Conservation (phyloP, 2,329 filamentous ascomycete species). For the Didymella lethalis region DNA sequence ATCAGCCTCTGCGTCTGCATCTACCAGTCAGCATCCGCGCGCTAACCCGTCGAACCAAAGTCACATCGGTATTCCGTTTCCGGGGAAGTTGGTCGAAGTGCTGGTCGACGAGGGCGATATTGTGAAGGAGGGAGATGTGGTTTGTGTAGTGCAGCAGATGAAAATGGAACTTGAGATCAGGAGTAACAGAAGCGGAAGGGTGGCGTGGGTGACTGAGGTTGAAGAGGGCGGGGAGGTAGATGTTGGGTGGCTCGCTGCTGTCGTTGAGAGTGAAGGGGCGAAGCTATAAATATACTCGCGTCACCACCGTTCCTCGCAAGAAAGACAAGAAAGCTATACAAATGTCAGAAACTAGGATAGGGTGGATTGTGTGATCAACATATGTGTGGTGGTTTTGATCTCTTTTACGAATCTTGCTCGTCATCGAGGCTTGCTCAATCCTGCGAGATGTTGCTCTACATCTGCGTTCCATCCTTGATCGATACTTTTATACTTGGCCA, state of each 20-base stretch:
- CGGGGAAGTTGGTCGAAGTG: slow-evolving; percentile 67
- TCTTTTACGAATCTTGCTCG: not conserved
- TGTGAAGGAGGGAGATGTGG: slow-evolving; percentile 61
- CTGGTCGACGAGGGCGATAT: slow-evolving; percentile 64
- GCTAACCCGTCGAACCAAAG: slow-evolving; percentile 59
- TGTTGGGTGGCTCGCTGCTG: slow-evolving; percentile 62
- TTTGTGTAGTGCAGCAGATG: slow-evolving; percentile 71
- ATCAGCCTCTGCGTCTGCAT: slow-evolving; percentile 52
- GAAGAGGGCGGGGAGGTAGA: slow-evolving; percentile 65
- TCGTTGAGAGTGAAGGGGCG: slow-evolving; percentile 50
- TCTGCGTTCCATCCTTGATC: not conserved
- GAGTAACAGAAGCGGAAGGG: slow-evolving; percentile 56
- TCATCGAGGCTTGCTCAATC: not conserved
- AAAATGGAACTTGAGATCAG: slow-evolving; percentile 74
- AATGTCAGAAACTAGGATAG: too few species aligned
- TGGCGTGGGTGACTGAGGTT: slow-evolving; percentile 62
- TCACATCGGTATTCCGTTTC: slow-evolving; percentile 65
- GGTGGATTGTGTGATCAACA: too few species aligned
- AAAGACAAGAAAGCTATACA: too few species aligned
- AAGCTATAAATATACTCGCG: not conserved
- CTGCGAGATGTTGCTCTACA: not conserved
- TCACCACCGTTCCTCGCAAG: too few species aligned
- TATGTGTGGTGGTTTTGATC: not conserved
- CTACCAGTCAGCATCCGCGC: slow-evolving; percentile 55
- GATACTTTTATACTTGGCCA: too few species aligned